Percentiles rank a stretch among this genome's conserved stretches.
These are phyloP conservation scores for Acephala macrosclerotiorum DNA, from an alignment of 2,329 filamentous ascomycete genomes.

Conservation along the genomic window DNA sequence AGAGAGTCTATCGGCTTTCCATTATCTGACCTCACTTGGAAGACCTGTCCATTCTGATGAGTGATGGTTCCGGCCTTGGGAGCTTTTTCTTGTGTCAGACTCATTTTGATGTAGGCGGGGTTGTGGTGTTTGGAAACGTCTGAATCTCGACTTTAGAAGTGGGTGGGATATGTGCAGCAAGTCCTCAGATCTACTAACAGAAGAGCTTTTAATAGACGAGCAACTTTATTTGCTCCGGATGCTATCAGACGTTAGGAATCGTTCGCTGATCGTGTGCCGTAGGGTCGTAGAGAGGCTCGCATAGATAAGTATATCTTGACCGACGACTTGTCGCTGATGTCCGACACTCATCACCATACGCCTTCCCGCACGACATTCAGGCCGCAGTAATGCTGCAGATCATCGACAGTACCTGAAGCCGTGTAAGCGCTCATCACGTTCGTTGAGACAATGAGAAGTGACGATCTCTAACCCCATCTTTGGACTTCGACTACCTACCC, in stretches of 20 bases:
- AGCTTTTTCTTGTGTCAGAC: neutral
- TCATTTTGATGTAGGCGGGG: neutral
- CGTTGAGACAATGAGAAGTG: neutral
- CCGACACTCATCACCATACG: neutral
- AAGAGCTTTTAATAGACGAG: neutral
- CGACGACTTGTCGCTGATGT: neutral
- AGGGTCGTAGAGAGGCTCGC: neutral
- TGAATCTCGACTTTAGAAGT: neutral
- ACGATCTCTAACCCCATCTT: neutral
- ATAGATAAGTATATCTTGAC: neutral
- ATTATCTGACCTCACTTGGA: neutral
- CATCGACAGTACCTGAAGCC: neutral
- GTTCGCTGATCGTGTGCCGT: neutral
- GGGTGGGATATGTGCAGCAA: neutral
- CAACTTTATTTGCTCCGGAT: neutral
- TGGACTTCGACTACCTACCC: neutral
- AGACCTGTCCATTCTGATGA: constrained; percentile 1
- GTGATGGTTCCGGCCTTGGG: neutral
- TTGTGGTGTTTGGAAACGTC: neutral
- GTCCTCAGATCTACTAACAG: neutral
- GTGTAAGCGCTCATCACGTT: neutral
- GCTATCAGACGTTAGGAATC: neutral
- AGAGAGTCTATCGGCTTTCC: constrained; percentile 41
- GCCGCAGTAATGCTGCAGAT: neutral
- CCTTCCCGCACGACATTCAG: neutral